phyloP scores from a whole-genome alignment of 2,329 filamentous ascomycete species.

The Aspergillus aculeatinus region DNA sequence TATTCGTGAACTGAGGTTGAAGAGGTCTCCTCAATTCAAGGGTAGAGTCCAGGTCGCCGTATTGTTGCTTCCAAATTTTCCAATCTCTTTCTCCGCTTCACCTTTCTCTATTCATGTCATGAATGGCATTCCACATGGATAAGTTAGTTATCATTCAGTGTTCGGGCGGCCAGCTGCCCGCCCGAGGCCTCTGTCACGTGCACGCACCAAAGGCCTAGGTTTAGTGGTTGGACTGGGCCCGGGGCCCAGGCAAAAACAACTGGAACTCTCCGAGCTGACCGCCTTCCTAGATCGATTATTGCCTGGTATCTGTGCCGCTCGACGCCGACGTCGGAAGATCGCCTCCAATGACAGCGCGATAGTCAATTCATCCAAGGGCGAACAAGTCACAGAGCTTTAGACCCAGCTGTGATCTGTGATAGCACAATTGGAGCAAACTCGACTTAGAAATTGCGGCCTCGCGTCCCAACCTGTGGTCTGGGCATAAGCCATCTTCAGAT shows the following conservation, averaged over 20 bases:
- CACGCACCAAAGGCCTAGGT: neutral
- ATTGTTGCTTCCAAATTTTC: neutral
- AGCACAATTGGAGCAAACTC: neutral
- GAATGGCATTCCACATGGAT: neutral
- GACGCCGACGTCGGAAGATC: conserved; percentile 6
- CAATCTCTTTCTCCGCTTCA: neutral
- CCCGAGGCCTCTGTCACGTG: neutral
- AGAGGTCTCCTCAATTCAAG: neutral
- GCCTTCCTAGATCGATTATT: conserved; percentile 3
- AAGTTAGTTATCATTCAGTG: neutral
- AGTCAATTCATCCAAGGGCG: neutral
- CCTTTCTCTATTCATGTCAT: neutral
- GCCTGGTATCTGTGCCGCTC: conserved; percentile 1
- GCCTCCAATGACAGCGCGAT: neutral
- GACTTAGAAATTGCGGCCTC: neutral
- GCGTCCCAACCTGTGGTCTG: neutral
- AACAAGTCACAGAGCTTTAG: neutral
- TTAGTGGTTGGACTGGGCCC: neutral
- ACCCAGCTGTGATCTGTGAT: neutral
- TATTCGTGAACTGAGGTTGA: neutral
- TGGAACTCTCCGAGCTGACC: neutral
- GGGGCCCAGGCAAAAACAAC: neutral
- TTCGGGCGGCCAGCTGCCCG: neutral
- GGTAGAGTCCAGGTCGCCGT: neutral
- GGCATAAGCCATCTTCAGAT: neutral